A percentile compares a stretch with the other conserved stretches of the same genome.
Evolutionary conservation across 257 asterid genomes (phyloP).

Genomic region (Ilex aquifolium): DNA sequence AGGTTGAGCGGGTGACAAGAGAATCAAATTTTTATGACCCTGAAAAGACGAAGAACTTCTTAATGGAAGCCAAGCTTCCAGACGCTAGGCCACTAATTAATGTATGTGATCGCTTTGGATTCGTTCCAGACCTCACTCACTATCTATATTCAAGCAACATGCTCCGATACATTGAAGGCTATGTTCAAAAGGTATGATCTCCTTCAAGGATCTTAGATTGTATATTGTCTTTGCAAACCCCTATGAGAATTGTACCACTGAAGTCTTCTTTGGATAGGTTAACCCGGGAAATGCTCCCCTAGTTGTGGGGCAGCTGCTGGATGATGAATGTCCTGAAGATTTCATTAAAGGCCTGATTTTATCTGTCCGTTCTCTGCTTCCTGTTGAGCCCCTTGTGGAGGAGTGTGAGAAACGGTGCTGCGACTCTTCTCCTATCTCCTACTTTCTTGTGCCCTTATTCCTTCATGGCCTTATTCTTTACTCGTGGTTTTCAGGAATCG

Average conservation of each 20-base stretch:
- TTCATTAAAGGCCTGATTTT: constrained; percentile 93
- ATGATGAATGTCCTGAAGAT: constrained; percentile 99
- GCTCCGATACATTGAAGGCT: constrained; percentile 99
- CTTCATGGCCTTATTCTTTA: constrained; percentile 18
- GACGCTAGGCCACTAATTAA: constrained; percentile 98
- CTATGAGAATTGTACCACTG: constrained; percentile 8
- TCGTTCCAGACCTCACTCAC: constrained; percentile 98
- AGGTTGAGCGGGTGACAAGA: constrained; percentile 98
- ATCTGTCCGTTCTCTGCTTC: constrained; percentile 96
- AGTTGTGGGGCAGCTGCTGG: constrained; percentile 97
- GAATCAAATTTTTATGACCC: constrained; percentile 96
- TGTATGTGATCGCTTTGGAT: constrained; percentile 97
- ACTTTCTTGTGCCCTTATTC: not conserved
- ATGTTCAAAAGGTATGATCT: constrained; percentile 84
- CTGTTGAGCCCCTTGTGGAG: constrained; percentile 96
- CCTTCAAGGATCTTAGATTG: not conserved
- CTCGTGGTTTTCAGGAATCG: constrained; percentile 68
- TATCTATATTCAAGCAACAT: constrained; percentile 86
- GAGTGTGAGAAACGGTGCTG: constrained; percentile 95
- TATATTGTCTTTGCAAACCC: not conserved
- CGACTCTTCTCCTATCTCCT: constrained; percentile 1
- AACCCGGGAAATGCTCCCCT: constrained; percentile 99
- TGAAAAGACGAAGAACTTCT: constrained; percentile 90
- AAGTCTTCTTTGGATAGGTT: constrained; percentile 48
- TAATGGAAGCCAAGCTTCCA: constrained; percentile 99